phyloP scores from a whole-genome alignment of 495 filamentous ascomycete species.

The Aspergillus saccharolyticus region DNA sequence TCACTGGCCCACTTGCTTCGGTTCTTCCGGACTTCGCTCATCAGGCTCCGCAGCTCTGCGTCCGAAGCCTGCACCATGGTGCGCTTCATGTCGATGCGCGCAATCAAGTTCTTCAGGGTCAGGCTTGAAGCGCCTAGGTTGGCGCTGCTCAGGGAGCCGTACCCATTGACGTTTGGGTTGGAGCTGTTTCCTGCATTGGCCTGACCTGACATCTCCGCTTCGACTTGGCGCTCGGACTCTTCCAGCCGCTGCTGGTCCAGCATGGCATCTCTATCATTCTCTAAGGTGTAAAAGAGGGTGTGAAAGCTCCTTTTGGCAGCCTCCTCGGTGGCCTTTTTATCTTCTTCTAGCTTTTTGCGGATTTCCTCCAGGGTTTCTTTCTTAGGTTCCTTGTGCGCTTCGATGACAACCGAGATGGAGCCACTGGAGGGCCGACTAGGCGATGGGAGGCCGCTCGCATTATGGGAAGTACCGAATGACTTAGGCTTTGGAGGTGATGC shows the following conservation, averaged over 20 bases:
- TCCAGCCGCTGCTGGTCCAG: constrained; percentile 95
- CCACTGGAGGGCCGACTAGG: constrained; percentile 27
- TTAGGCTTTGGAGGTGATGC: constrained; percentile 53
- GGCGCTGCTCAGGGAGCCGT: constrained; percentile 84
- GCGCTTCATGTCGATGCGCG: constrained; percentile 86
- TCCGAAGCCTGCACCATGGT: constrained; percentile 85
- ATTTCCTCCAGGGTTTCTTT: constrained; percentile 74
- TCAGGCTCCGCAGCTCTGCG: constrained; percentile 80
- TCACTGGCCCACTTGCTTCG: constrained; percentile 98
- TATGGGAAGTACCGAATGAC: constrained; percentile 39
- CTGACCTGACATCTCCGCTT: constrained; percentile 83
- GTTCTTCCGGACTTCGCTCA: constrained; percentile 96
- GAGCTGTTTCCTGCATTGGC: constrained; percentile 42
- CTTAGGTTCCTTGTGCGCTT: constrained; percentile 41
- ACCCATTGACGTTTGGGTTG: constrained; percentile 50
- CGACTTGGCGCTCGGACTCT: constrained; percentile 90
- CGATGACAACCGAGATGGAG: constrained; percentile 25
- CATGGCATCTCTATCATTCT: constrained; percentile 94
- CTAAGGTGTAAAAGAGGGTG: constrained; percentile 87
- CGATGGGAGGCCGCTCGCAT: constrained; percentile 24
- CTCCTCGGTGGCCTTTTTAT: constrained; percentile 89
- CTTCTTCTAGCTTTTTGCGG: constrained; percentile 88
- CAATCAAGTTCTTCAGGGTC: constrained; percentile 93
- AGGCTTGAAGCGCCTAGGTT: constrained; percentile 97
- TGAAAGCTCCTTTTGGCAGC: constrained; percentile 84